A percentile compares a stretch with the other conserved stretches of the same genome.
phyloP scores from a whole-genome alignment of 805 yeast species.

The Lipomyces japonicus region DNA sequence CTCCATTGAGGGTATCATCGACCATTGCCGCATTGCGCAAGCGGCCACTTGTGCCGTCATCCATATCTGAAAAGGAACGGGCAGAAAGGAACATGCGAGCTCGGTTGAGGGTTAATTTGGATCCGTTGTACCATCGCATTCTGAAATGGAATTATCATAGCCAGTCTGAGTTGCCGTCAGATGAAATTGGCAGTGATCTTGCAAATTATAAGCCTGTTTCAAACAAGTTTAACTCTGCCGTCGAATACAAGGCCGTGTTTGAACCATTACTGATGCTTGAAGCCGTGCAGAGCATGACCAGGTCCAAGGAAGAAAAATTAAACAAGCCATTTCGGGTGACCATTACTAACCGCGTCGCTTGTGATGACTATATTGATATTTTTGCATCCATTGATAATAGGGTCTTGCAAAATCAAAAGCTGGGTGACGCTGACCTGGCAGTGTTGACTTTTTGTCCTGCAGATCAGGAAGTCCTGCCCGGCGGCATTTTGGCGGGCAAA shows the following conservation, averaged over 20 bases:
- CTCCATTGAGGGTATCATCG: constrained; percentile 15
- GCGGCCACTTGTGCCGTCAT: constrained; percentile 20
- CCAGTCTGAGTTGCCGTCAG: constrained; percentile 56
- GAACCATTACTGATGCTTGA: constrained; percentile 82
- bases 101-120: constrained; percentile 72
- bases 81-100: constrained; percentile 76
- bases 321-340: constrained; percentile 60
- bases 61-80: constrained; percentile 45
- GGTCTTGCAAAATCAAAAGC: constrained; percentile 48
- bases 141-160: constrained; percentile 73
- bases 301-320: constrained; percentile 60
- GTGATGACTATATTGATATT: constrained; percentile 84
- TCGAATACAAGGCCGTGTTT: constrained; percentile 65
- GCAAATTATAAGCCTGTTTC: constrained; percentile 48
- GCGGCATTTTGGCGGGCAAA: not conserved
- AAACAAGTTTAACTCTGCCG: constrained; percentile 52
- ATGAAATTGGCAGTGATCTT: constrained; percentile 37
- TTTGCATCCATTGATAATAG: constrained; percentile 64
- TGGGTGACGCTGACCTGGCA: constrained; percentile 73
- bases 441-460: constrained; percentile 55
- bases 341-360: constrained; percentile 75
- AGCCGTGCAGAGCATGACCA: constrained; percentile 86
- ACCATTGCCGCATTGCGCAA: constrained; percentile 9
- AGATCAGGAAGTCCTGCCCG: constrained; percentile 28
- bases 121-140: constrained; percentile 65